Evolutionary conservation across 2,329 filamentous ascomycete genomes (phyloP).

Genomic region (Xylariomycetidae sp.): DNA sequence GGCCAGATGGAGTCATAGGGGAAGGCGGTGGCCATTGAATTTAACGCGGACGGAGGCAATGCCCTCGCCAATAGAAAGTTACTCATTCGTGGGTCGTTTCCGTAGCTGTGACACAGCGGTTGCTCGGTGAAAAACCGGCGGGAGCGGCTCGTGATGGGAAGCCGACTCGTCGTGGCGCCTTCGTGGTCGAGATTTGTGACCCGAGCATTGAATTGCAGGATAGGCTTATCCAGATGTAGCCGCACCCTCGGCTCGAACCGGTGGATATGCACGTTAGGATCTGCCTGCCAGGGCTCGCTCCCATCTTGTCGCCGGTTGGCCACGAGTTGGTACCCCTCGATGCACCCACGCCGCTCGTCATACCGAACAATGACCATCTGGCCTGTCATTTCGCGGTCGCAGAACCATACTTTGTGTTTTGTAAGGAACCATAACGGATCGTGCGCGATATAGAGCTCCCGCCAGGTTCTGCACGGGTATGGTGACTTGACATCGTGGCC

Average conservation of each 20-base stretch:
- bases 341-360: constrained; percentile 64
- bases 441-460: constrained; percentile 66
- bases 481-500: constrained; percentile 45
- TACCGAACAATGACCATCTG: constrained; percentile 73
- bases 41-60: constrained; percentile 29
- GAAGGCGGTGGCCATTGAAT: constrained; percentile 26
- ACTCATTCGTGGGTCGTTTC: constrained; percentile 49
- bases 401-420: constrained; percentile 78
- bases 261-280: constrained; percentile 62
- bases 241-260: constrained; percentile 64
- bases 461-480: constrained; percentile 57
- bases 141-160: constrained; percentile 5
- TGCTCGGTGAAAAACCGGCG: constrained; percentile 42
- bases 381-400: constrained; percentile 66
- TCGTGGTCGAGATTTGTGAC: constrained; percentile 20
- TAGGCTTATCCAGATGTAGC: constrained; percentile 69
- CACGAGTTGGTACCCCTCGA: constrained; percentile 73
- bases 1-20: constrained; percentile 66
- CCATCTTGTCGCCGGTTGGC: constrained; percentile 52
- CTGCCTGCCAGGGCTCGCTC: constrained; percentile 58
- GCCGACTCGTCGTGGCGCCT: constrained; percentile 12
- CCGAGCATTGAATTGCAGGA: constrained; percentile 56
- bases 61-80: constrained; percentile 62
- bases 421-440: constrained; percentile 82
- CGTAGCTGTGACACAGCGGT: constrained; percentile 44